Base-by-base conservation (phyloP, 176 grass and related monocot species). In the Echinochloa phyllopogon region DNA sequence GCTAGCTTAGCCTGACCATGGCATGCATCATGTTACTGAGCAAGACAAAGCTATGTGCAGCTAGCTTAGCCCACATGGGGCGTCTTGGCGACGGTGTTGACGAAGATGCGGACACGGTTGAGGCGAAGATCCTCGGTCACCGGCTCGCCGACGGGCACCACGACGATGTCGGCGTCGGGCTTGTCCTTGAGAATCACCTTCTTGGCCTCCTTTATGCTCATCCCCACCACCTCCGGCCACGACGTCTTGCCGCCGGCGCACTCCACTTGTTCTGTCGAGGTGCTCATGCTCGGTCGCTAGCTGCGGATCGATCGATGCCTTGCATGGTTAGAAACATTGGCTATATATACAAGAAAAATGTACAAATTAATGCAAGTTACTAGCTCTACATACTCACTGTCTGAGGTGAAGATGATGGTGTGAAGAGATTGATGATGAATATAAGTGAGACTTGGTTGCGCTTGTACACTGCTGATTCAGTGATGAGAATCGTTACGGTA, bases 151-250 rank as follows among this genome's bases (percentile, higher is more conserved):
- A 74, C 64, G 1, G 77, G 69, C 4, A 87, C 6, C 10, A 63
- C 76, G 6, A 17, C 10, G n/a, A 87, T 64, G 23, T 80, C 23
- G 45, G 77, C 77, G 58, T 74, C 77, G 2, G 85, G 85, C 75
- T 63, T 86, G 29, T 86, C 84, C 65, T 60, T 71, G 42, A 78
- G 74, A 6, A 79, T 86, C 24, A 72, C 36, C 56, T 44, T n/a
- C 67, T 55, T 81, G 2, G 85, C 85, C 57, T 81, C 69, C 47
- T 87, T 45, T 17, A 74, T n/a, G 16, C 23, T 45, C 59, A 81
- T 2, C 42, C 85, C 85, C 0, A 87, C 85, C 69, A 87, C 68
- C 77, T 87, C 85, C 44, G 85, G 85, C 85, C 85, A 87, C 10
- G 85, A 74, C 6, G 1, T 56, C 57, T 87, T 86, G 12, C 11